Percentiles rank a stretch among this genome's conserved stretches.
phyloP scores from a whole-genome alignment of 2,329 filamentous ascomycete species.

The Massarina eburnea region DNA sequence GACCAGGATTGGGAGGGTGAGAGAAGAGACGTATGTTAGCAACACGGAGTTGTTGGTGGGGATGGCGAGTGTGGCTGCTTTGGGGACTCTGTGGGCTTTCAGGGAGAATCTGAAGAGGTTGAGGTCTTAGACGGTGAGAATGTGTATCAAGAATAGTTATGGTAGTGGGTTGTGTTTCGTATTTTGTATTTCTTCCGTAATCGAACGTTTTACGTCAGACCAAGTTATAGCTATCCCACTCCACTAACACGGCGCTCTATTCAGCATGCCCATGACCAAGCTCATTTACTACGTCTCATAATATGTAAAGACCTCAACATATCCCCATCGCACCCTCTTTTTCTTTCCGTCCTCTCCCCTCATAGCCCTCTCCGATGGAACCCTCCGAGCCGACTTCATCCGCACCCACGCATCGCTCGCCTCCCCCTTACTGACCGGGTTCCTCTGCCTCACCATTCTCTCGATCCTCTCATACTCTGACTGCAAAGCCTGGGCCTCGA shows the following conservation, averaged over 20 bases:
- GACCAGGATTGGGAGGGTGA: constrained; percentile 46
- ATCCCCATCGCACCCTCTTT: constrained; percentile 3
- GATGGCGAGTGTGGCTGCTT: constrained; percentile 37
- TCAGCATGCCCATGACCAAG: no score
- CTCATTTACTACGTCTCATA: neutral
- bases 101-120: constrained; percentile 15
- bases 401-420: constrained; percentile 19
- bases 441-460: neutral
- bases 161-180: neutral
- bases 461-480: neutral
- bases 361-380: neutral
- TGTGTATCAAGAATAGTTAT: neutral
- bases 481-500: neutral
- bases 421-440: constrained; percentile 4
- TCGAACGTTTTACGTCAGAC: no score
- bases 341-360: neutral
- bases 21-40: constrained; percentile 49
- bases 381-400: constrained; percentile 10
- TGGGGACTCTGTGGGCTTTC: constrained; percentile 38
- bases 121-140: neutral
- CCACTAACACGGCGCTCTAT: no score
- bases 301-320: constrained; percentile 2
- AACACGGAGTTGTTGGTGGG: constrained; percentile 42
- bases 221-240: no score
- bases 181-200: neutral